phyloP scores from a whole-genome alignment of 192 early-diverging fungal species.

The Coemansia pectinata region DNA sequence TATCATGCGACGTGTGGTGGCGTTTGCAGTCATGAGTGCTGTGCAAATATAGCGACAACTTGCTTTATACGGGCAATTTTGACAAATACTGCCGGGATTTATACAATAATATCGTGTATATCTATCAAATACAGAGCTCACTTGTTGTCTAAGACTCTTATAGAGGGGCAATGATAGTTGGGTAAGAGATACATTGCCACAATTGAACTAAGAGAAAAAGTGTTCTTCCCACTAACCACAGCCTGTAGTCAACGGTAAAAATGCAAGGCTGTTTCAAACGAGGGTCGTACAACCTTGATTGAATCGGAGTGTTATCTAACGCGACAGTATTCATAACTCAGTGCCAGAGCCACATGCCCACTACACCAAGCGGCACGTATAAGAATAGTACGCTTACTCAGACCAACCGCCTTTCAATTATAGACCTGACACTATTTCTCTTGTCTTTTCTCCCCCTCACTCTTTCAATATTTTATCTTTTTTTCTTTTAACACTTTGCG shows the following conservation, averaged over 20 bases:
- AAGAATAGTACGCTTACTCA: not conserved
- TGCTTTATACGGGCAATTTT: conserved; percentile 1
- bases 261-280: not conserved
- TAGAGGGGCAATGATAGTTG: not conserved
- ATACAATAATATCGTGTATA: not conserved
- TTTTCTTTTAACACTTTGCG: not conserved
- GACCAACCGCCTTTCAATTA: not conserved
- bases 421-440: not conserved
- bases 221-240: not conserved
- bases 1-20: not conserved
- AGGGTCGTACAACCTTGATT: not conserved
- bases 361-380: not conserved
- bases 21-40: not conserved
- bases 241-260: not conserved
- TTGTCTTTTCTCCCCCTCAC: not conserved
- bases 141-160: not conserved
- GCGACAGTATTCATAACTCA: not conserved
- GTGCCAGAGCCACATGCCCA: not conserved
- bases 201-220: not conserved
- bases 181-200: not conserved
- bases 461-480: not conserved
- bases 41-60: not conserved
- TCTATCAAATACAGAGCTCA: not conserved
- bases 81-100: not conserved
- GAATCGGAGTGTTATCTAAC: not conserved